Conservation (phyloP, 768 basidiomycete genomes). For the Suillus subaureus region DNA sequence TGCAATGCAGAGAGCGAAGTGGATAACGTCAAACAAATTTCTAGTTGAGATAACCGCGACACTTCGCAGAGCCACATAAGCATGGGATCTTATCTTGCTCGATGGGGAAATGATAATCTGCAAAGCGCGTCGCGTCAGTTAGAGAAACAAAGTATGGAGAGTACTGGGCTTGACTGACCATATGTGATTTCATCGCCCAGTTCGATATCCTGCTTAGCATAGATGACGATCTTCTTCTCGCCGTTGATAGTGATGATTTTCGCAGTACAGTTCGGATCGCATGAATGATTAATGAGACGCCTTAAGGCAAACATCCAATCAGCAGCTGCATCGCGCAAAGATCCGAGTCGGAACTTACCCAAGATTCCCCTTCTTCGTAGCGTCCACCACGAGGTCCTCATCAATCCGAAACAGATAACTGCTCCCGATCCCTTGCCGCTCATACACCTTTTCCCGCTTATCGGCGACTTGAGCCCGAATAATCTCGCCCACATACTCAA, state of each 20-base stretch:
- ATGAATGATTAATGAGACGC: slow-evolving; percentile 98
- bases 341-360: slow-evolving; percentile 61
- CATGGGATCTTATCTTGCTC: slow-evolving; percentile 98
- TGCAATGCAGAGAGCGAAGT: slow-evolving; percentile 14
- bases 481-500: slow-evolving; percentile 98
- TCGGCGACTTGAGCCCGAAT: slow-evolving; percentile 95
- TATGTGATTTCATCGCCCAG: slow-evolving; percentile 98
- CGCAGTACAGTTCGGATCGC: slow-evolving; percentile 91
- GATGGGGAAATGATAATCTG: slow-evolving; percentile 99
- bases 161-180: slow-evolving; percentile 53
- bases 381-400: slow-evolving; percentile 97
- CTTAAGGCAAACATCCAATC: slow-evolving; percentile 42
- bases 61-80: slow-evolving; percentile 86
- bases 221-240: slow-evolving; percentile 98
- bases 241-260: slow-evolving; percentile 91
- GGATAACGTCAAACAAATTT: slow-evolving; percentile 21
- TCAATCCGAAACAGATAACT: slow-evolving; percentile 98
- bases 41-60: slow-evolving; percentile 96
- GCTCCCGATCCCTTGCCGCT: slow-evolving; percentile 96
- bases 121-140: slow-evolving; percentile 6
- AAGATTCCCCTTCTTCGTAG: slow-evolving; percentile 98
- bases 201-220: slow-evolving; percentile 95
- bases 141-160: neutral
- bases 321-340: slow-evolving; percentile 4
- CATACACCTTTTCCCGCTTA: slow-evolving; percentile 95